Percentiles rank a stretch among this genome's conserved stretches.
Conservation (phyloP, 2,329 filamentous ascomycete genomes). For the Phialocephala sp. region DNA sequence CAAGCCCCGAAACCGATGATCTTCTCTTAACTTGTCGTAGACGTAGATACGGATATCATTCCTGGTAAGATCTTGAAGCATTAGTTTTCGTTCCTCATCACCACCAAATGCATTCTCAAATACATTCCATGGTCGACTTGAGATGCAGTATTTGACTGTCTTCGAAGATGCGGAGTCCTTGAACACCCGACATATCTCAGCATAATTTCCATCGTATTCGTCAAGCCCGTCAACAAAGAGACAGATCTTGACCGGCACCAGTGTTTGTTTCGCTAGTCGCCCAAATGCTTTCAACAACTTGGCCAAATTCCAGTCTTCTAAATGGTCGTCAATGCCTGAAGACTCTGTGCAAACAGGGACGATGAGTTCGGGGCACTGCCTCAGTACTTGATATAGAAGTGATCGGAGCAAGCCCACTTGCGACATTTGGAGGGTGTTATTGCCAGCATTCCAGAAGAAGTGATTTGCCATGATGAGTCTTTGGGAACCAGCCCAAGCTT, state of each 20-base stretch:
- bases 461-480: conserved; percentile 44
- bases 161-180: conserved; percentile 19
- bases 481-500: conserved; percentile 38
- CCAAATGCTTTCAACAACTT: background rate
- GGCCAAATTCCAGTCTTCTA: background rate
- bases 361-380: conserved; percentile 17
- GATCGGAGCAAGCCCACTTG: conserved; percentile 22
- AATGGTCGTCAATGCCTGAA: background rate
- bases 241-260: conserved; percentile 31
- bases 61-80: conserved; percentile 26
- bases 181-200: conserved; percentile 28
- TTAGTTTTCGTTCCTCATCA: conserved; percentile 28
- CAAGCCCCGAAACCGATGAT: conserved; percentile 26
- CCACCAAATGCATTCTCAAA: conserved; percentile 40
- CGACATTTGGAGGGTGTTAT: conserved; percentile 28
- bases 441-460: conserved; percentile 53
- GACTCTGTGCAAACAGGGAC: conserved; percentile 11
- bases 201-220: conserved; percentile 39
- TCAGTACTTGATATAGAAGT: conserved; percentile 20
- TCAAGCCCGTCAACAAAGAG: conserved; percentile 46
- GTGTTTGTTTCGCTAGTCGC: background rate
- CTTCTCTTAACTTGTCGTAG: conserved; percentile 3
- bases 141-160: conserved; percentile 26
- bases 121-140: conserved; percentile 41
- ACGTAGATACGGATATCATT: conserved; percentile 15